Evolutionary conservation across 2,329 filamentous ascomycete species (phyloP).

Genomic region (Didymella pomorum): DNA sequence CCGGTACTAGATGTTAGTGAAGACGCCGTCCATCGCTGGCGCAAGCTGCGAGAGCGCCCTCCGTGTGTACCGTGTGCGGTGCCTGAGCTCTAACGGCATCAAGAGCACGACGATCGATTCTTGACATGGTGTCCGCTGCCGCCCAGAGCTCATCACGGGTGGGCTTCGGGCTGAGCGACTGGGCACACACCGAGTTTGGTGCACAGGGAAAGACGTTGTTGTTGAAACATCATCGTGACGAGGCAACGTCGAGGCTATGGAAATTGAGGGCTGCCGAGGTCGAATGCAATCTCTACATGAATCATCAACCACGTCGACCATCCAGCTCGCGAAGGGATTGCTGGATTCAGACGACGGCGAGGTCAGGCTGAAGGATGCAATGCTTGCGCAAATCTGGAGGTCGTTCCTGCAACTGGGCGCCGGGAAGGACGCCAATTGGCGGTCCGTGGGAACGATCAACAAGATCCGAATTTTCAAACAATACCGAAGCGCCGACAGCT

Average conservation of each 20-base stretch:
- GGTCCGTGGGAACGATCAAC: conserved; percentile 12
- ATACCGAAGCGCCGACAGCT: conserved; percentile 14
- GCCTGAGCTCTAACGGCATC: conserved; percentile 5
- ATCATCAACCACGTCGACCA: background rate
- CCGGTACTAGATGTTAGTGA: conserved; percentile 5
- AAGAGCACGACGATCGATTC: background rate
- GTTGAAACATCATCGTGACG: conserved; percentile 8
- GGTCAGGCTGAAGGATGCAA: conserved; percentile 8
- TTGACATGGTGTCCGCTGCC: conserved; percentile 2
- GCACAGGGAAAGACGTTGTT: conserved; percentile 10
- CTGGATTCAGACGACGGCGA: background rate
- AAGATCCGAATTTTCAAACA: conserved; percentile 9
- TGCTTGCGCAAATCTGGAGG: conserved; percentile 21
- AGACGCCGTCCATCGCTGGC: conserved; percentile 5
- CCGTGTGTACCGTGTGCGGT: conserved; percentile 5
- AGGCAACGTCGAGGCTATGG: background rate
- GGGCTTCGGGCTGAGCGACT: conserved; percentile 1
- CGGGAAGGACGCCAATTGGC: conserved; percentile 3
- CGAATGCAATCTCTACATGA: background rate
- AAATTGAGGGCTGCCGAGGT: background rate
- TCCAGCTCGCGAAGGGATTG: background rate
- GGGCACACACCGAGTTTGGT: background rate
- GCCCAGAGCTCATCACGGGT: conserved; percentile 7
- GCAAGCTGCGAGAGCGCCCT: background rate
- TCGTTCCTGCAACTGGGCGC: background rate